Evolutionary conservation across 441 rosid species (phyloP).

Genomic region (Aleurites moluccanus): DNA sequence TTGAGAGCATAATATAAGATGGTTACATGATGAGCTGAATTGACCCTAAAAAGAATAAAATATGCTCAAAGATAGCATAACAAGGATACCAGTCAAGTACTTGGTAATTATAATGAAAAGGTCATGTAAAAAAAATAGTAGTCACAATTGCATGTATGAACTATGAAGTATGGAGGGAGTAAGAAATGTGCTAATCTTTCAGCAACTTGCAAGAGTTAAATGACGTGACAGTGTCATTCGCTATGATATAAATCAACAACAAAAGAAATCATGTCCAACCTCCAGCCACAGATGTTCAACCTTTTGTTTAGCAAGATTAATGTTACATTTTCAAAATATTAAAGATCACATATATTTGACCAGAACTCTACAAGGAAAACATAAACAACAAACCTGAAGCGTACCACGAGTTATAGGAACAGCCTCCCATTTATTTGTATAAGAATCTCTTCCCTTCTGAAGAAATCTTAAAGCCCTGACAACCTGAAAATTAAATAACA

Average conservation of each 20-base stretch:
- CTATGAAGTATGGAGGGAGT: neutral
- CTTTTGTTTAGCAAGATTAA: conserved; percentile 5
- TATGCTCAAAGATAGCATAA: neutral
- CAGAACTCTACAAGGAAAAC: conserved; percentile 13
- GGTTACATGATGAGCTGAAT: neutral
- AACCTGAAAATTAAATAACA: conserved; percentile 51
- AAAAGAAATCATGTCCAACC: neutral
- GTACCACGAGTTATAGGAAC: conserved; percentile 96
- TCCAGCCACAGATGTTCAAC: neutral
- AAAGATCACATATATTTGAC: neutral
- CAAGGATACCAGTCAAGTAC: neutral
- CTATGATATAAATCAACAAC: neutral
- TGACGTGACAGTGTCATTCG: neutral
- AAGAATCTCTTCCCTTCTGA: conserved; percentile 65
- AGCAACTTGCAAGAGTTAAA: neutral
- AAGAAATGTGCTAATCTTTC: neutral
- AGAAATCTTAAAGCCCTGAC: conserved; percentile 80
- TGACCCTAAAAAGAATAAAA: neutral
- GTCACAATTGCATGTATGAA: neutral
- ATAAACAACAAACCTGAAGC: conserved; percentile 86
- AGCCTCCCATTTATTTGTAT: conserved; percentile 65
- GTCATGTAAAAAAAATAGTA: neutral
- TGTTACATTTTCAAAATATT: neutral
- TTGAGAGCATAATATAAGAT: too few relatives aligned
- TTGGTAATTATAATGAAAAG: neutral